phyloP scores from a whole-genome alignment of 768 basidiomycete genomes.

The Mrakia blollopis region DNA sequence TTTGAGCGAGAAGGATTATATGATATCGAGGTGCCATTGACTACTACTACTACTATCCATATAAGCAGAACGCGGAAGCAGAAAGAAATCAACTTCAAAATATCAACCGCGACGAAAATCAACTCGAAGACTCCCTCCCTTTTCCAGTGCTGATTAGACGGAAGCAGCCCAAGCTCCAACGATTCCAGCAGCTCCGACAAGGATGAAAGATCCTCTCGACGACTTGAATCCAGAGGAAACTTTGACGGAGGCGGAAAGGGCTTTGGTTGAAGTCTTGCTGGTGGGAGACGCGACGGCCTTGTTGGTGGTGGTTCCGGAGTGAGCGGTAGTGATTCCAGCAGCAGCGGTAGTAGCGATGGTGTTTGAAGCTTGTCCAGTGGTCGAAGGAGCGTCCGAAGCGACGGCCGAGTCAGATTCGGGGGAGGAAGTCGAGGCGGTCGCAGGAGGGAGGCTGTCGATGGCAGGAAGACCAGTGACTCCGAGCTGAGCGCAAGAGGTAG shows the following conservation, averaged over 20 bases:
- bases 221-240: neutral
- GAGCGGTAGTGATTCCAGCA: no score
- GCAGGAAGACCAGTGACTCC: neutral
- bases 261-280: neutral
- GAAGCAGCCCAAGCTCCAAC: neutral
- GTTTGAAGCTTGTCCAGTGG: neutral
- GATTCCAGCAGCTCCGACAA: neutral
- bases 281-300: neutral
- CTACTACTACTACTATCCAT: no score
- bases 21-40: no score
- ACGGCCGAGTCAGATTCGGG: neutral
- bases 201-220: neutral
- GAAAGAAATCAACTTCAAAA: neutral
- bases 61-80: no score
- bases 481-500: neutral
- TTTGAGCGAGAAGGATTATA: neutral
- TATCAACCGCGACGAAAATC: neutral
- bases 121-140: neutral
- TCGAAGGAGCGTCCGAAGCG: neutral
- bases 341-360: no score
- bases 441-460: neutral
- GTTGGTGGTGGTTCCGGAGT: neutral
- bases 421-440: neutral
- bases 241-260: neutral
- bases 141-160: neutral